Evolutionary conservation across 2,329 filamentous ascomycete genomes (phyloP).

Genomic region (Hypomyces rosellus): DNA sequence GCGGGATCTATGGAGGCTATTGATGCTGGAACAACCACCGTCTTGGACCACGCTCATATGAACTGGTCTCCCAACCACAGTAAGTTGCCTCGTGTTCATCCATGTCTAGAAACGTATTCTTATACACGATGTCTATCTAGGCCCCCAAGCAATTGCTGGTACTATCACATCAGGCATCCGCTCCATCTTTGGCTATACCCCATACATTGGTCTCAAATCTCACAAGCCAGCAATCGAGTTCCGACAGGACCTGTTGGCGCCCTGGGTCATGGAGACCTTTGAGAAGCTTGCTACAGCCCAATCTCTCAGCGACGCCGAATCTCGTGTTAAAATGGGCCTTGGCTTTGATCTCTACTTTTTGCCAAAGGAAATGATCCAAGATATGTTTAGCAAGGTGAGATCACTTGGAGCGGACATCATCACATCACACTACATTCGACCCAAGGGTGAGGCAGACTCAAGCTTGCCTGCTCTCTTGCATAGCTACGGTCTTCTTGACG

Average conservation of each 20-base stretch:
- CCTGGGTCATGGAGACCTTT: constrained; percentile 32
- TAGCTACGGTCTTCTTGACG: constrained; percentile 7
- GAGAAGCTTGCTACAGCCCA: constrained; percentile 16
- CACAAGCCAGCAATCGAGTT: constrained; percentile 22
- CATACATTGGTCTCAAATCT: constrained; percentile 23
- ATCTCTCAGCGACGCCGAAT: background rate
- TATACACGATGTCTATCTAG: constrained; percentile 14
- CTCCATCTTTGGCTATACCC: constrained; percentile 37
- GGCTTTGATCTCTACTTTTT: constrained; percentile 37
- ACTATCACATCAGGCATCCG: constrained; percentile 36
- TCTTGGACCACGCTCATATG: constrained; percentile 13
- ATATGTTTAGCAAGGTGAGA: constrained; percentile 31
- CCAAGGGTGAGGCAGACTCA: background rate
- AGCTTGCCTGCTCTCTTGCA: too few relatives aligned
- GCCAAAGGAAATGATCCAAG: constrained; percentile 28
- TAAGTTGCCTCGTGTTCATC: background rate
- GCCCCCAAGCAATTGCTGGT: constrained; percentile 14
- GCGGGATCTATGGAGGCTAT: constrained; percentile 34
- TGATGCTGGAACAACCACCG: constrained; percentile 36
- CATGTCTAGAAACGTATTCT: background rate
- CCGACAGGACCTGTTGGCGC: constrained; percentile 21
- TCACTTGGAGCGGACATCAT: constrained; percentile 32
- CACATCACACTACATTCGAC: constrained; percentile 21
- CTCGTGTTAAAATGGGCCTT: constrained; percentile 34
- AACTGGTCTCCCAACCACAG: constrained; percentile 11